Conservation (phyloP, 495 filamentous ascomycete genomes). For the Aspergillus campestris region DNA sequence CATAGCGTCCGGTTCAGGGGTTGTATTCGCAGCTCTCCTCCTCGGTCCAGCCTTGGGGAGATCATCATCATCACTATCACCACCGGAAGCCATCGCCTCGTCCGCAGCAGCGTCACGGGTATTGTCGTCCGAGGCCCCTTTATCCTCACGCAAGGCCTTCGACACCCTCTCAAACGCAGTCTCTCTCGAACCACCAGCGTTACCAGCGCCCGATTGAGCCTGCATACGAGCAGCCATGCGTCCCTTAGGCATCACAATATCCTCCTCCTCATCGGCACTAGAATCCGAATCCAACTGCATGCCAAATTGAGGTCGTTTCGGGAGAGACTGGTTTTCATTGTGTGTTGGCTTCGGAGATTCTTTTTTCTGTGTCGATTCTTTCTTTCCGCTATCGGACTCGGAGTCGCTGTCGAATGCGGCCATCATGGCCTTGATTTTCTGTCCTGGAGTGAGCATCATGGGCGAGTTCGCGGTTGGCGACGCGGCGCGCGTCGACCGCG, state of each 20-base stretch:
- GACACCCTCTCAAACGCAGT: conserved; percentile 29
- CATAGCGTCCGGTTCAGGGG: conserved; percentile 1
- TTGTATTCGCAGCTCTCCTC: conserved; percentile 17
- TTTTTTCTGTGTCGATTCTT: conserved; percentile 6
- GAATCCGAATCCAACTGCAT: conserved; percentile 2
- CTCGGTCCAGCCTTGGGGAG: conserved; percentile 26
- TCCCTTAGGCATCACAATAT: conserved; percentile 54
- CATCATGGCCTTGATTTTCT: conserved; percentile 62
- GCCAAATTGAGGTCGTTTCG: not conserved
- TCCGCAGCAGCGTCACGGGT: conserved; percentile 2
- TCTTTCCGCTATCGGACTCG: conserved; percentile 38
- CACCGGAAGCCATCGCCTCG: conserved; percentile 12
- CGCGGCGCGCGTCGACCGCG: conserved; percentile 34
- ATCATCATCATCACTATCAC: conserved; percentile 23
- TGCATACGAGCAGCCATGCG: conserved; percentile 65
- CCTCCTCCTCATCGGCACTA: conserved; percentile 33
- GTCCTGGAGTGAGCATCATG: conserved; percentile 53
- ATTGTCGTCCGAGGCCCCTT: conserved; percentile 7
- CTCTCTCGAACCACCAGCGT: conserved; percentile 2
- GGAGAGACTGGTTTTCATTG: conserved; percentile 11
- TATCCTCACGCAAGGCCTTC: conserved; percentile 17
- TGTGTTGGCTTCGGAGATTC: conserved; percentile 12
- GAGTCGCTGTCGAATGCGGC: conserved; percentile 52
- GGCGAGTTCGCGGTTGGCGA: conserved; percentile 26
- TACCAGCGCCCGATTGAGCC: conserved; percentile 9